A percentile compares a stretch with the other conserved stretches of the same genome.
These are phyloP conservation scores for Bidens hawaiensis DNA, from an alignment of 140 eudicot genomes.

Conservation along the genomic window DNA sequence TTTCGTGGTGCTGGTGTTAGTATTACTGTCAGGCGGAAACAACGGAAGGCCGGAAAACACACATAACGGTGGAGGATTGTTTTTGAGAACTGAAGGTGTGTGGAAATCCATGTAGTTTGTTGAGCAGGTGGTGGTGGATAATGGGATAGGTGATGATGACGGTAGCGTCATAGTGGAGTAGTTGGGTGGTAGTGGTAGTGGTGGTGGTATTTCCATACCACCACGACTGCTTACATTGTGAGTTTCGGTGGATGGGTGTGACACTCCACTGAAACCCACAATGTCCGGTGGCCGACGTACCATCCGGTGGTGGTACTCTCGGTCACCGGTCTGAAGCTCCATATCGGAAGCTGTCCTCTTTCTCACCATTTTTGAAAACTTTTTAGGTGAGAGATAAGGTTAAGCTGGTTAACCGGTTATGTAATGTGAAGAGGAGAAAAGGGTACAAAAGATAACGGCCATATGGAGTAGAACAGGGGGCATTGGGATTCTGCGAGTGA, in stretches of 20 bases:
- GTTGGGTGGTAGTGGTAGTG: constrained; percentile 42
- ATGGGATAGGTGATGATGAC: constrained; percentile 36
- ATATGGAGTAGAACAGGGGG: constrained; percentile 5
- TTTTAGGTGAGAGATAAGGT: background rate
- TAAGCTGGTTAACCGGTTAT: background rate
- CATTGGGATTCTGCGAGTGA: constrained; percentile 29
- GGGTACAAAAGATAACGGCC: constrained; percentile 20
- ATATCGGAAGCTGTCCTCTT: constrained; percentile 85
- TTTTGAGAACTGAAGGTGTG: constrained; percentile 9
- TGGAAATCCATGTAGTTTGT: constrained; percentile 19
- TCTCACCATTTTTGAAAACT: constrained; percentile 54
- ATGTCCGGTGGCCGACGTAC: constrained; percentile 35
- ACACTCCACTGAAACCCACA: constrained; percentile 8
- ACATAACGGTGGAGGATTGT: constrained; percentile 55
- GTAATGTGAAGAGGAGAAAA: constrained; percentile 12
- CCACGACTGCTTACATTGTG: too few relatives aligned
- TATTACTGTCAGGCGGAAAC: constrained; percentile 59
- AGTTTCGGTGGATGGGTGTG: too few relatives aligned
- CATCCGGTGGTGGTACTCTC: constrained; percentile 21
- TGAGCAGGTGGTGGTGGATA: constrained; percentile 21
- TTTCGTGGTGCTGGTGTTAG: background rate
- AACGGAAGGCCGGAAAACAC: constrained; percentile 88
- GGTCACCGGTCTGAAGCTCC: constrained; percentile 36
- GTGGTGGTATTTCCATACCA: background rate
- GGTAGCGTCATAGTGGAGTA: constrained; percentile 64